Evolutionary conservation across 2,329 filamentous ascomycete genomes (phyloP).

Genomic region (Claviceps citrina): DNA sequence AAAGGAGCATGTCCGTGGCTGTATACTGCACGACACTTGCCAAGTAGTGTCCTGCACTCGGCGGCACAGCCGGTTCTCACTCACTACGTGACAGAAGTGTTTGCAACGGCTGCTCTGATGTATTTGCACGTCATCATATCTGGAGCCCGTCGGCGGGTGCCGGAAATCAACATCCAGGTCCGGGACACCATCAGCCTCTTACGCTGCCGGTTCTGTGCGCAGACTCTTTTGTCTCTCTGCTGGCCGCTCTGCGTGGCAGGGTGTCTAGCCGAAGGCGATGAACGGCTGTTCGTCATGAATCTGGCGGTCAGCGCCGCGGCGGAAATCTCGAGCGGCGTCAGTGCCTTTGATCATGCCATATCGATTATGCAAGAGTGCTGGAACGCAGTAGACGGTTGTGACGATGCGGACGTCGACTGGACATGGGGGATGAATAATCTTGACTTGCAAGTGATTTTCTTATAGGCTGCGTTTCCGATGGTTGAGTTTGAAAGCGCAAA

Average conservation of each 20-base stretch:
- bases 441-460: not conserved
- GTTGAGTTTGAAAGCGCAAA: too few species aligned
- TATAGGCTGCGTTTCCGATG: not conserved
- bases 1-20: not conserved
- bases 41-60: not conserved
- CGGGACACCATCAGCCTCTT: not conserved
- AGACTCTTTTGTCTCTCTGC: not conserved
- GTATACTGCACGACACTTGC: not conserved
- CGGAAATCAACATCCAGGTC: not conserved
- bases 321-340: not conserved
- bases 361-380: not conserved
- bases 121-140: not conserved
- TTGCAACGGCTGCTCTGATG: not conserved
- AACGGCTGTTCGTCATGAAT: not conserved
- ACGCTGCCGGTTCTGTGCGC: not conserved
- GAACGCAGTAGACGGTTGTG: not conserved
- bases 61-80: not conserved
- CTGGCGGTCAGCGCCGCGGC: not conserved
- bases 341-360: not conserved
- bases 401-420: not conserved
- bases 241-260: not conserved
- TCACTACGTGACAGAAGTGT: slow-evolving; percentile 1
- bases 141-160: not conserved
- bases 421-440: not conserved
- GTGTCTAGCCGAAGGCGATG: not conserved